phyloP scores from a whole-genome alignment of 306 rosid genomes.

The Fragaria nilgerrensis region DNA sequence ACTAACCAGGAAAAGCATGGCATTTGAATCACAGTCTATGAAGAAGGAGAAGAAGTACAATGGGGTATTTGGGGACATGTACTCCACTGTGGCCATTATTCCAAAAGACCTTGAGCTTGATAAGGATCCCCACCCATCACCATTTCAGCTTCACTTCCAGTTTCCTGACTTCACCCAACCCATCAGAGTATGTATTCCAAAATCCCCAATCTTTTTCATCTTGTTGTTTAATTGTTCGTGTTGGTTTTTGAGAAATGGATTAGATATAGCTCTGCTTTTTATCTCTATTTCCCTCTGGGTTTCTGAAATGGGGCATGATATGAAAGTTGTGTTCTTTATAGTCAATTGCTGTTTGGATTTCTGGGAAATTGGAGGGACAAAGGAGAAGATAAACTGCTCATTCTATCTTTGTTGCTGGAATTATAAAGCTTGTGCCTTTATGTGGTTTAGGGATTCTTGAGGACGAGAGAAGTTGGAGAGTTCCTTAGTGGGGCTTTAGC shows the following conservation, averaged over 20 bases:
- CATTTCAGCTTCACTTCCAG: constrained; percentile 42
- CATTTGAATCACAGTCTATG: constrained; percentile 47
- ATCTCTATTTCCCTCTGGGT: not conserved
- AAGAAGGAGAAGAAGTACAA: constrained; percentile 45
- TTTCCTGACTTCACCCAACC: constrained; percentile 52
- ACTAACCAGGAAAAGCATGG: constrained; percentile 38
- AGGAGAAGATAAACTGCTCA: not conserved
- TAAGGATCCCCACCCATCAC: constrained; percentile 25
- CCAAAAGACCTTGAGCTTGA: constrained; percentile 41
- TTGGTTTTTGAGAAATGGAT: constrained; percentile 13
- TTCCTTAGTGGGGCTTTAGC: constrained; percentile 90
- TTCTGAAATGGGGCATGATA: not conserved
- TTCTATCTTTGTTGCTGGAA: not conserved
- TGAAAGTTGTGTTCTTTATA: not conserved
- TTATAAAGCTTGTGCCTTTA: constrained; percentile 7
- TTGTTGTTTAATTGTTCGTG: not conserved
- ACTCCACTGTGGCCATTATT: constrained; percentile 41
- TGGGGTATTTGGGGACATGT: constrained; percentile 56
- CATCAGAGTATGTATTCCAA: constrained; percentile 24
- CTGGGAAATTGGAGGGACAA: not conserved
- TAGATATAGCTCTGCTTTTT: not conserved
- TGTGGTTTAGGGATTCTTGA: constrained; percentile 53
- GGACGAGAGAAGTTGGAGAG: constrained; percentile 78
- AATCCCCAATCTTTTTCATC: not conserved
- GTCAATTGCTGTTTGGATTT: not conserved